A percentile compares a stretch with the other conserved stretches of the same genome.
Evolutionary conservation across 805 yeast species (phyloP).

Genomic region (Saccharomycopsis fibuligera): DNA sequence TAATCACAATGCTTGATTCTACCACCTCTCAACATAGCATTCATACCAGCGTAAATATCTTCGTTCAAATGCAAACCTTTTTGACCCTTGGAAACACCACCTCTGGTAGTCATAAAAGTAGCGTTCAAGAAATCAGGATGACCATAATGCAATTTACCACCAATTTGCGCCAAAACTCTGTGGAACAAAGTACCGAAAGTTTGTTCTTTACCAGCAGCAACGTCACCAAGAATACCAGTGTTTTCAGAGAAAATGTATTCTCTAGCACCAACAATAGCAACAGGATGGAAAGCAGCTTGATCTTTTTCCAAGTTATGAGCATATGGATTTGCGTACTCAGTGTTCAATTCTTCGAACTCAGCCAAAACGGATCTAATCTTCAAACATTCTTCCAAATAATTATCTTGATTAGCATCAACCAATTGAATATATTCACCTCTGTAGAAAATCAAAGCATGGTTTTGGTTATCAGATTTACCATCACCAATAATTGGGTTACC

Average conservation of each 20-base stretch:
- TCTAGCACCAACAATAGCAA: constrained; percentile 92
- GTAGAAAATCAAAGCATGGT: constrained; percentile 76
- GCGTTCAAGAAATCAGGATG: constrained; percentile 94
- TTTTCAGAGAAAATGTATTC: constrained; percentile 92
- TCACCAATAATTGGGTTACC: constrained; percentile 96
- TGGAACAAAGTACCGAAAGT: constrained; percentile 96
- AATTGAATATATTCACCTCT: constrained; percentile 95
- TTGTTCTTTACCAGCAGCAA: constrained; percentile 96
- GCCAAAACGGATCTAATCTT: constrained; percentile 83
- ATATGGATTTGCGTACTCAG: constrained; percentile 46
- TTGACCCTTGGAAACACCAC: constrained; percentile 94
- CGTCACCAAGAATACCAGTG: constrained; percentile 88
- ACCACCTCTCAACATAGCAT: constrained; percentile 83
- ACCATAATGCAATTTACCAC: constrained; percentile 92
- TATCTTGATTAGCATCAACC: constrained; percentile 94
- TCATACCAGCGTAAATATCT: constrained; percentile 95
- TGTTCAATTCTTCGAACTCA: constrained; percentile 79
- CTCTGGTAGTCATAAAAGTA: constrained; percentile 89
- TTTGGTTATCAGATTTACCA: constrained; percentile 95
- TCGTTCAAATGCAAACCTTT: constrained; percentile 89
- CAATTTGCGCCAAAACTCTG: constrained; percentile 85
- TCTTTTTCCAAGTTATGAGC: constrained; percentile 49
- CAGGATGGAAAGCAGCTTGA: constrained; percentile 40
- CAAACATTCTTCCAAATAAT: constrained; percentile 88
- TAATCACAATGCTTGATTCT: constrained; percentile 92